phyloP scores from a whole-genome alignment of 176 grass and related monocot species.

The Zizania latifolia region DNA sequence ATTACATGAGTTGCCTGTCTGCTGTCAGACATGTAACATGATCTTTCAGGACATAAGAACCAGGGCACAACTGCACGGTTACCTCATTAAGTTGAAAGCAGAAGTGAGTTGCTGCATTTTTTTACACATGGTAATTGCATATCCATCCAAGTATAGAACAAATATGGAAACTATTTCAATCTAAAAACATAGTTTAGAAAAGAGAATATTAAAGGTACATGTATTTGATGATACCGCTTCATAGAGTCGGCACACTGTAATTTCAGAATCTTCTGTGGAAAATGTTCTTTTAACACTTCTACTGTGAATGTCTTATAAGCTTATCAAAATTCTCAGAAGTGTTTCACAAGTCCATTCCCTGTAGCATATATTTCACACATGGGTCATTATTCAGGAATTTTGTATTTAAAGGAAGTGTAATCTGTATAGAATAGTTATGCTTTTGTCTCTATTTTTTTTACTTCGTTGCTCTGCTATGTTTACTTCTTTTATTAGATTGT shows the following conservation, averaged over 20 bases:
- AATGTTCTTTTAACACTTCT: not conserved
- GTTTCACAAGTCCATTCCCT: not conserved
- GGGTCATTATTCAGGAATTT: not conserved
- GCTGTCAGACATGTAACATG: not conserved
- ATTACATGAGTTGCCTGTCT: not conserved
- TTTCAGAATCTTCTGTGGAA: not conserved
- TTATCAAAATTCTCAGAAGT: not conserved
- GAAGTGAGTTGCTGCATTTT: constrained; percentile 1
- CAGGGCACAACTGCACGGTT: not conserved
- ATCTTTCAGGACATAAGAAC: not conserved
- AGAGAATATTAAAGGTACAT: too few species aligned
- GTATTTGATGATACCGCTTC: not conserved
- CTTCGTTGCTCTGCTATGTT: not conserved
- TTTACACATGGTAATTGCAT: not conserved
- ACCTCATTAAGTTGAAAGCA: not conserved
- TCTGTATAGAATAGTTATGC: not conserved
- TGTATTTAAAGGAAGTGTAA: not conserved
- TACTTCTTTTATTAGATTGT: not conserved
- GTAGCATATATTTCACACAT: not conserved
- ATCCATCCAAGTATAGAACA: not conserved
- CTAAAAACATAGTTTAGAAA: not conserved
- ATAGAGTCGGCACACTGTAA: not conserved
- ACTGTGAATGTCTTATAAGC: not conserved
- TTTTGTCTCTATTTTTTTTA: not conserved
- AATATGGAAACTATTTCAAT: not conserved